These are phyloP conservation scores for Aphanomyces invadans DNA, from an alignment of 352 stramenopile species.

Conservation along the genomic window DNA sequence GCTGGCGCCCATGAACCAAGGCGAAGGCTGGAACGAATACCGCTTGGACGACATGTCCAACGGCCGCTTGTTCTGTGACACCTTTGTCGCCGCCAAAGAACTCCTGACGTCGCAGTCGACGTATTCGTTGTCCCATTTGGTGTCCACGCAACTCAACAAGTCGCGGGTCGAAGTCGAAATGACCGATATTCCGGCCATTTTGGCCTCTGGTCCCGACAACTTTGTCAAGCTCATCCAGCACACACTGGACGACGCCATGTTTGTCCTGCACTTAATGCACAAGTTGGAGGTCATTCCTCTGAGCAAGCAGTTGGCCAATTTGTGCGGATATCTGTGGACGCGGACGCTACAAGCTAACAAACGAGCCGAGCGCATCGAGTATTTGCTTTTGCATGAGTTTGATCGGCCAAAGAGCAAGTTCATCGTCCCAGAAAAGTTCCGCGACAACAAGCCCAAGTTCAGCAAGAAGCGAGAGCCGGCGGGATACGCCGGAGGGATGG, in stretches of 20 bases:
- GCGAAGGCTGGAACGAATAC: slow-evolving; percentile 84
- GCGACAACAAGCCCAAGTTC: slow-evolving; percentile 49
- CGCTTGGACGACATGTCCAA: slow-evolving; percentile 85
- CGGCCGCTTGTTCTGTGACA: slow-evolving; percentile 96
- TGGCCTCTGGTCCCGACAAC: slow-evolving; percentile 77
- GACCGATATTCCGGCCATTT: slow-evolving; percentile 91
- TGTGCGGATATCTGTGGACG: slow-evolving; percentile 98
- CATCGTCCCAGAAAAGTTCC: slow-evolving; percentile 94
- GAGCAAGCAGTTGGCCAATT: slow-evolving; percentile 97
- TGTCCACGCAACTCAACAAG: slow-evolving; percentile 85
- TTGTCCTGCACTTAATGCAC: slow-evolving; percentile 96
- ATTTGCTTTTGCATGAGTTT: slow-evolving; percentile 99
- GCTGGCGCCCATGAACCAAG: slow-evolving; percentile 66
- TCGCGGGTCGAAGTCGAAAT: slow-evolving; percentile 90
- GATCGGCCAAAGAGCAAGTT: slow-evolving; percentile 92
- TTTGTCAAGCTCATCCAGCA: slow-evolving; percentile 92
- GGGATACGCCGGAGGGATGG: slow-evolving; percentile 98
- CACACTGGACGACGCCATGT: slow-evolving; percentile 94
- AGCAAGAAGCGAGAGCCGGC: slow-evolving; percentile 54
- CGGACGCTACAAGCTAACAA: slow-evolving; percentile 95
- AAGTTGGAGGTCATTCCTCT: slow-evolving; percentile 97
- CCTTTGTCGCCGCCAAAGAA: slow-evolving; percentile 96
- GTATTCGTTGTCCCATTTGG: slow-evolving; percentile 95
- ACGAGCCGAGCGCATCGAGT: slow-evolving; percentile 98
- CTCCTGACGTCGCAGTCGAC: slow-evolving; percentile 95